Percentiles rank a stretch among this genome's conserved stretches.
phyloP scores from a whole-genome alignment of 768 basidiomycete genomes.

The Hysterangium stoloniferum region DNA sequence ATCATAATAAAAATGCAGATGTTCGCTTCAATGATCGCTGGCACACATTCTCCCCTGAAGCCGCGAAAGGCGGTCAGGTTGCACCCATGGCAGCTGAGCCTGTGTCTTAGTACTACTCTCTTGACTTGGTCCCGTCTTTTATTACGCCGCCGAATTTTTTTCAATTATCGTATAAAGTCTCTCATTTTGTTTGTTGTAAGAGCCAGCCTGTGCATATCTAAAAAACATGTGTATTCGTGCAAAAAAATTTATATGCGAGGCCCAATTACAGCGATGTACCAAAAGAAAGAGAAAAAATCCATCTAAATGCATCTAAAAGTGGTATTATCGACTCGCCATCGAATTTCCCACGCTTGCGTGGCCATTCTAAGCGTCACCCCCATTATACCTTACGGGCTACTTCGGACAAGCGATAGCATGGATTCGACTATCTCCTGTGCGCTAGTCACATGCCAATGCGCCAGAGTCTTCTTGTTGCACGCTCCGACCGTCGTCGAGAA shows the following conservation, averaged over 20 bases:
- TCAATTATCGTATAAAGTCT: background rate
- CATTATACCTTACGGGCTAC: background rate
- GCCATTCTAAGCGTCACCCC: too few relatives aligned
- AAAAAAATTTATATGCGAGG: too few relatives aligned
- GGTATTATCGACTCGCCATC: too few relatives aligned
- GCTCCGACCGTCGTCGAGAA: constrained; percentile 95
- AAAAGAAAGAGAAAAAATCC: too few relatives aligned
- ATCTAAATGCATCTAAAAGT: too few relatives aligned
- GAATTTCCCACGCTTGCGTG: too few relatives aligned
- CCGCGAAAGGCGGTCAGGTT: constrained; percentile 80
- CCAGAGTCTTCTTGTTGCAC: constrained; percentile 80
- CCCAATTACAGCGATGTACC: too few relatives aligned
- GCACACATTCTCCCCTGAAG: constrained; percentile 86
- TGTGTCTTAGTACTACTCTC: background rate
- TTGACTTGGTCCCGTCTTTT: background rate
- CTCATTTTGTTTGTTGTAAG: background rate
- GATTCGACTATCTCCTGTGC: constrained; percentile 82
- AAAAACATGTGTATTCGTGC: too few relatives aligned
- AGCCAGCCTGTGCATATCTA: too few relatives aligned
- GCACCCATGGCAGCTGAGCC: constrained; percentile 56
- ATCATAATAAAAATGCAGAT: constrained; percentile 36
- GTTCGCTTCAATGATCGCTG: constrained; percentile 94
- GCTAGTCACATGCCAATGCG: constrained; percentile 86
- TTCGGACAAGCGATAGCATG: constrained; percentile 55
- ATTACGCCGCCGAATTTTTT: background rate